Conservation (phyloP, 345 rosid genomes). For the Boechera divaricarpa region DNA sequence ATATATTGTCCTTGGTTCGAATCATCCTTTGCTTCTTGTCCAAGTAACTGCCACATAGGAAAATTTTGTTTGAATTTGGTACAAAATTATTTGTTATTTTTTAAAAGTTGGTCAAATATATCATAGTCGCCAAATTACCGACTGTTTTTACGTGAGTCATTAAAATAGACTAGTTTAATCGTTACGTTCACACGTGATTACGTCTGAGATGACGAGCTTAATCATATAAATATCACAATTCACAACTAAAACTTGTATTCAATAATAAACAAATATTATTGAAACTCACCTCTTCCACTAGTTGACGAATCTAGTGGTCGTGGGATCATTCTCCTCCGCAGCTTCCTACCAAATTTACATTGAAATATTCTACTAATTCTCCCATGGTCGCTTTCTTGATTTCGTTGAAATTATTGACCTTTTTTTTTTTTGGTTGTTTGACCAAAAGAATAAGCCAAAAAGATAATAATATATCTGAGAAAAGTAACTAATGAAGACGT, state of each 20-base stretch:
- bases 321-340: constrained; percentile 27
- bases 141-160: background rate
- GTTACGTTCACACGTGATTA: constrained; percentile 6
- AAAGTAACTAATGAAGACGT: background rate
- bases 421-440: background rate
- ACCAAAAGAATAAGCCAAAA: background rate
- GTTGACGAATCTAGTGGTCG: constrained; percentile 6
- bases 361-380: background rate
- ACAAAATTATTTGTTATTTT: background rate
- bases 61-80: constrained; percentile 6
- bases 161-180: background rate
- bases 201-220: constrained; percentile 32
- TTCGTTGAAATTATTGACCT: background rate
- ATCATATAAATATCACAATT: background rate
- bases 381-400: constrained; percentile 14
- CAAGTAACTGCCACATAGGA: background rate
- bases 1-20: no score
- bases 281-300: constrained; percentile 29
- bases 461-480: background rate
- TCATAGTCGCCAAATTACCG: constrained; percentile 1
- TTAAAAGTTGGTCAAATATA: background rate
- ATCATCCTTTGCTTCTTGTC: constrained; percentile 34
- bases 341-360: constrained; percentile 1
- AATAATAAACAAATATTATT: background rate
- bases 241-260: background rate